Evolutionary conservation across 176 grass and related monocot genomes (phyloP), one percentile per base, ranked within the genome.

Genomic region (Lolium rigidum): DNA sequence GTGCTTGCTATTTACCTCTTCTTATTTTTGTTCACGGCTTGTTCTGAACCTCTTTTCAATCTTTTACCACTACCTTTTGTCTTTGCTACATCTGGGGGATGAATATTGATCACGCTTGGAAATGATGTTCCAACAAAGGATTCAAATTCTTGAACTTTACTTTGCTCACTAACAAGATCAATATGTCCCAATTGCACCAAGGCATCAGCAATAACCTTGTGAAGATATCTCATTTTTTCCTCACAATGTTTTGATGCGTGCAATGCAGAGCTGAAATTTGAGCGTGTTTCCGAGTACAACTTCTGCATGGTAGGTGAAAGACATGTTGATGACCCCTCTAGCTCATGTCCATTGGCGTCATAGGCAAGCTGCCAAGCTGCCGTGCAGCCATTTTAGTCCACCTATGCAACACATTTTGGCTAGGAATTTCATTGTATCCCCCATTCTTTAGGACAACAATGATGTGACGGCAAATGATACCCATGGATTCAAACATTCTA

Each of bases 341-440:
- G 44, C 44, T 46, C 44, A 62, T 11, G 21, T 22, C 21, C 21
- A 11, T 62, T 62, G 3, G 20, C n/a, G 22, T 61, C 58, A 61
- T 8, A 61, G n/a, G n/a, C 8, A 9, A 22, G 20, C 31, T 66
- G 12, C 6, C 8, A 9, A 22, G 20, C 31, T 66, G 12, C 6
- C 13, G 12, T 35, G 63, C 10, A 66, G 63, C 63, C 63, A 66
- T 66, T 35, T 66, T 66, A 66, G 63, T 66, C 63, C 63, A 66
- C 5, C 65, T 69, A 69, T 69, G 15, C 15, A 69, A 7, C 16
- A 69, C 65, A 69, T 18, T 18, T 38, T 68, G 28, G 15, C 13
- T 39, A 68, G 31, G 14, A 68, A 68, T 37, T 55, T 55, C 52
- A 48, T 48, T 48, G 10, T 10, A 48, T 2, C 46, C 46, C 46